Conservation (phyloP, 768 basidiomycete species). For the Russula compacta region DNA sequence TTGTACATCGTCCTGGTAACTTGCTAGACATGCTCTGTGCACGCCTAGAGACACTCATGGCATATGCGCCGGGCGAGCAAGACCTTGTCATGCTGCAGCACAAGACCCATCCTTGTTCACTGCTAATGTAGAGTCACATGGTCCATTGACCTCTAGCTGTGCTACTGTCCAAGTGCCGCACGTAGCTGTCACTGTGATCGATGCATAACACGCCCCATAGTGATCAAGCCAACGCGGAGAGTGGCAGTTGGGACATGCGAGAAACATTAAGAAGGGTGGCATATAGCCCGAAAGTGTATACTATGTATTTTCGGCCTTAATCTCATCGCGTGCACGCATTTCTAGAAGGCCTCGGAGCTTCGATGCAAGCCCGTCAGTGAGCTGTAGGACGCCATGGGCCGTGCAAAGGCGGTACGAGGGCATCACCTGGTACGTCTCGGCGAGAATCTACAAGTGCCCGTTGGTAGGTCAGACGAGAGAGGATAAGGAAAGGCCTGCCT, state of each 20-base stretch:
- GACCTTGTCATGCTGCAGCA: conserved; percentile 98
- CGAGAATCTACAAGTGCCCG: conserved; percentile 38
- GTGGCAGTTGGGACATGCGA: background rate
- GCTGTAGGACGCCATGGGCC: conserved; percentile 54
- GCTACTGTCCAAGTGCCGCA: background rate
- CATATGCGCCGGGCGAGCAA: conserved; percentile 82
- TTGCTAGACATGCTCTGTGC: conserved; percentile 92
- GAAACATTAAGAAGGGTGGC: background rate
- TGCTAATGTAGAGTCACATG: too few species aligned
- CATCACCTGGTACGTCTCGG: conserved; percentile 77
- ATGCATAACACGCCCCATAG: too few species aligned
- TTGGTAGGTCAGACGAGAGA: background rate
- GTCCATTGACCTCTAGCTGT: background rate
- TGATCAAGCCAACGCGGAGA: background rate
- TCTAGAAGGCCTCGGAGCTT: conserved; percentile 37
- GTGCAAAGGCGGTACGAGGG: conserved; percentile 78
- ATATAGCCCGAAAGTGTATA: background rate
- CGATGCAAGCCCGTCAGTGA: conserved; percentile 57
- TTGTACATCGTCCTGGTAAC: conserved; percentile 56
- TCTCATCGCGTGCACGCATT: conserved; percentile 28
- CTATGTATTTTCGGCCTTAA: background rate
- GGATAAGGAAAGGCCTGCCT: conserved; percentile 32
- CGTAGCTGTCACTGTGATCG: background rate
- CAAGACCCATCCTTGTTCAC: too few species aligned
- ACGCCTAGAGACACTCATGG: conserved; percentile 83